Evolutionary conservation across 495 filamentous ascomycete species (phyloP).

Genomic region (Parmelia sp.): DNA sequence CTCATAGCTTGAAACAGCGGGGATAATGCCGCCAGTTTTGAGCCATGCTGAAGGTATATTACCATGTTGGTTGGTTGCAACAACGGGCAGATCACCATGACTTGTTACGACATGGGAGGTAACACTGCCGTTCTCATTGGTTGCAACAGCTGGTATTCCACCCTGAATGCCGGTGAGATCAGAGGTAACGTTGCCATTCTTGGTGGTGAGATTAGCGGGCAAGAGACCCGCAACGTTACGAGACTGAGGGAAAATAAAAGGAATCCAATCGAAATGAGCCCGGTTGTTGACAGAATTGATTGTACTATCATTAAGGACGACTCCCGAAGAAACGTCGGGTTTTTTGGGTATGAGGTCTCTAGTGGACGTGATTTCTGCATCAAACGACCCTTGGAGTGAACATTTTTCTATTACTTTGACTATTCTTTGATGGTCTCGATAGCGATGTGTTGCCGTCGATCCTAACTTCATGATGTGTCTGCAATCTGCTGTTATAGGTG

Average conservation of each 20-base stretch:
- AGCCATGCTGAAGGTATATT: background rate
- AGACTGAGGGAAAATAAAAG: background rate
- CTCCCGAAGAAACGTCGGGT: background rate
- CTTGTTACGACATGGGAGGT: background rate
- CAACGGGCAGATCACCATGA: background rate
- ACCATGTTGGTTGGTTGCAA: background rate
- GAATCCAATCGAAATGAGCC: background rate
- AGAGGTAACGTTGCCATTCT: background rate
- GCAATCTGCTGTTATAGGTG: background rate
- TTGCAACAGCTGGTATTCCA: background rate
- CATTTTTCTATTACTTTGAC: conserved; percentile 5
- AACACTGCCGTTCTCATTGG: background rate
- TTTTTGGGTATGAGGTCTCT: background rate
- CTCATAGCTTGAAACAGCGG: background rate
- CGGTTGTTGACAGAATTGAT: background rate
- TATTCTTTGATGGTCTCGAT: background rate
- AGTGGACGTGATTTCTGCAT: background rate
- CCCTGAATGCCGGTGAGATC: background rate
- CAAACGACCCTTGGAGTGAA: background rate
- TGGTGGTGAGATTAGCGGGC: background rate
- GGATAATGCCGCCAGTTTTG: background rate
- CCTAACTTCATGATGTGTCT: too few species aligned
- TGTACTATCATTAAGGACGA: background rate
- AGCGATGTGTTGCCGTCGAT: background rate
- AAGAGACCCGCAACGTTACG: background rate